Evolutionary conservation across 345 rosid genomes (phyloP).

Genomic region (Acer negundo): DNA sequence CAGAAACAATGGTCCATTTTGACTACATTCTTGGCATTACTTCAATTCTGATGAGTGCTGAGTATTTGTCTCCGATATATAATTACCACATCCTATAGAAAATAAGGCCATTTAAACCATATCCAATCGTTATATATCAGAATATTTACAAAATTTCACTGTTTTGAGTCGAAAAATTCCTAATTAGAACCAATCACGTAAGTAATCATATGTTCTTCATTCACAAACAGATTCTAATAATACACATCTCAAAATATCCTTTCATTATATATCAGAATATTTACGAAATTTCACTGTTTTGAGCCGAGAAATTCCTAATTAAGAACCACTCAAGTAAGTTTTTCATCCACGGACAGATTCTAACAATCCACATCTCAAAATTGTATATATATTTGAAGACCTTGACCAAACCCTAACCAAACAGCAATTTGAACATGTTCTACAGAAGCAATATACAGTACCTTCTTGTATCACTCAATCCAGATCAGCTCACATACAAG

Average conservation of each 20-base stretch:
- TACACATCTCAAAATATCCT: neutral
- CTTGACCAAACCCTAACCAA: neutral
- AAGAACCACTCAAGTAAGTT: neutral
- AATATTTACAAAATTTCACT: neutral
- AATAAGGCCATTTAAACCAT: neutral
- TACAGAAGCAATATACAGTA: neutral
- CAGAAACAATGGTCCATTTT: neutral
- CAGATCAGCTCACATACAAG: conserved; percentile 18
- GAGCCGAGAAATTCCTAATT: neutral
- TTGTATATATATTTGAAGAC: neutral
- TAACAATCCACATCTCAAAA: neutral
- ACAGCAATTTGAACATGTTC: neutral
- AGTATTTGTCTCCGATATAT: neutral
- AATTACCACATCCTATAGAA: neutral
- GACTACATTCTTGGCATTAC: neutral
- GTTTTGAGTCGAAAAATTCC: neutral
- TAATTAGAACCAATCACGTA: neutral
- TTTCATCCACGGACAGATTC: conserved; percentile 1
- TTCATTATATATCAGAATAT: conserved; percentile 3
- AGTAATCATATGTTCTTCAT: neutral
- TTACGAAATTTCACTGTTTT: neutral
- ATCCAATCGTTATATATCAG: neutral
- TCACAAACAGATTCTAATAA: neutral
- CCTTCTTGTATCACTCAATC: conserved; percentile 5
- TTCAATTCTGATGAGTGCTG: neutral